A percentile compares a stretch with the other conserved stretches of the same genome.
phyloP scores from a whole-genome alignment of 768 basidiomycete species.

The Pleurotus ostreatus region DNA sequence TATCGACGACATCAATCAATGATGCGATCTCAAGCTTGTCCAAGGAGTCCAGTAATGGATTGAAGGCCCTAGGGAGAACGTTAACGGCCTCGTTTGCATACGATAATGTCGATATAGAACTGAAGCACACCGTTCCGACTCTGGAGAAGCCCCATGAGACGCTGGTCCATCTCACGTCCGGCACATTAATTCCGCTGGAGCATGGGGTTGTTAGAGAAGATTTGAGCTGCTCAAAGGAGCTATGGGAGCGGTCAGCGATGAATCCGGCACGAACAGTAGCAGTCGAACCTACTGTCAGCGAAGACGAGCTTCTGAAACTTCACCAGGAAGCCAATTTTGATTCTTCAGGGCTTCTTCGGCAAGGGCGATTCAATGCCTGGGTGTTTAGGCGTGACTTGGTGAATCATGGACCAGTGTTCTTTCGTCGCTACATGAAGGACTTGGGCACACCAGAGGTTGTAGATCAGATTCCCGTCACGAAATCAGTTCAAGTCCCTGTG shows the following conservation, averaged over 20 bases:
- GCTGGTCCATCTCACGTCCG: constrained; percentile 31
- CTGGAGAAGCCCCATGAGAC: constrained; percentile 20
- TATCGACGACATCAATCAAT: constrained; percentile 22
- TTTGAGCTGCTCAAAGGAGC: constrained; percentile 25
- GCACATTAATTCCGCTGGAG: constrained; percentile 22
- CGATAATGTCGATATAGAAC: constrained; percentile 40
- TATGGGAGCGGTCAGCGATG: constrained; percentile 26
- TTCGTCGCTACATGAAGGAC: constrained; percentile 13
- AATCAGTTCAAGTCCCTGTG: constrained; percentile 16
- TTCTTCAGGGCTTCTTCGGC: constrained; percentile 16
- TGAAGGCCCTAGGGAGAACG: constrained; percentile 19
- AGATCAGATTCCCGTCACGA: constrained; percentile 20
- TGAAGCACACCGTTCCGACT: constrained; percentile 24
- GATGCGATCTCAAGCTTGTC: constrained; percentile 20
- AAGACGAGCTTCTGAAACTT: constrained; percentile 15
- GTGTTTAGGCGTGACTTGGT: constrained; percentile 22
- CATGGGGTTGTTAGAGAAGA: constrained; percentile 19
- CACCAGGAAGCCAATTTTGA: constrained; percentile 14
- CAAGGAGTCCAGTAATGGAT: constrained; percentile 11
- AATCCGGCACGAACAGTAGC: constrained; percentile 15
- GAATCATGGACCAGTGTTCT: constrained; percentile 20
- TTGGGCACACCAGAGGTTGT: constrained; percentile 20
- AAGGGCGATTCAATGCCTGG: constrained; percentile 23
- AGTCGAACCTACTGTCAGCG: constrained; percentile 7
- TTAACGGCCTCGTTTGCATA: constrained; percentile 27